A percentile compares a stretch with the other conserved stretches of the same genome.
phyloP scores from a whole-genome alignment of 805 yeast species.

The Wickerhamiella shivajii region DNA sequence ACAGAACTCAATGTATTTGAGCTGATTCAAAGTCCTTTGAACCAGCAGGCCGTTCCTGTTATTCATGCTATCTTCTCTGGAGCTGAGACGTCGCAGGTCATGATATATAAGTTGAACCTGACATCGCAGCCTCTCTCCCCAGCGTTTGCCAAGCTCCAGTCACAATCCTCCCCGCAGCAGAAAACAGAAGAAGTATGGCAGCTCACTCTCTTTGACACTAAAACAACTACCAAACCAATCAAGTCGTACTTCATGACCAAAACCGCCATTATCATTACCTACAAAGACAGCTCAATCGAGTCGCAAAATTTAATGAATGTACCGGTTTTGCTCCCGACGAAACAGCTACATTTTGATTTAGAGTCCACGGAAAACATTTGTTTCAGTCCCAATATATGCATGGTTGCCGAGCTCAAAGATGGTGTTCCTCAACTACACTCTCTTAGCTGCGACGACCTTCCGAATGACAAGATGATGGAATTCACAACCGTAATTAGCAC shows the following conservation, averaged over 20 bases:
- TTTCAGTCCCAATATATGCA: slow-evolving; percentile 24
- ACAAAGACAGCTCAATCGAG: slow-evolving; percentile 15
- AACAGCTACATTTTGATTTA: slow-evolving; percentile 1
- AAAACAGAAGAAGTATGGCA: slow-evolving; percentile 2
- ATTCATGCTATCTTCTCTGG: slow-evolving; percentile 6
- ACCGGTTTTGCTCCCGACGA: slow-evolving; percentile 8
- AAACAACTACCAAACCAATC: slow-evolving; percentile 12
- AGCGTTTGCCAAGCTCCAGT: slow-evolving; percentile 13
- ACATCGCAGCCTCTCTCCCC: slow-evolving; percentile 12
- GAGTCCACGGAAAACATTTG: slow-evolving; percentile 12
- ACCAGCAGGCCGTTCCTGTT: slow-evolving; percentile 4
- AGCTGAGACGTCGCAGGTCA: slow-evolving; percentile 6
- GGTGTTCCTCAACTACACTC: slow-evolving; percentile 13
- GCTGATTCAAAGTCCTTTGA: slow-evolving; percentile 8
- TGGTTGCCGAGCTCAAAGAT: slow-evolving; percentile 17
- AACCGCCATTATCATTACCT: slow-evolving; percentile 14
- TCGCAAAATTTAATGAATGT: slow-evolving; percentile 15
- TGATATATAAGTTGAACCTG: slow-evolving; percentile 6
- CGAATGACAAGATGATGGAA: slow-evolving; percentile 7
- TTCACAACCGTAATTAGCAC: slow-evolving; percentile 46
- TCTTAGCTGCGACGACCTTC: slow-evolving; percentile 9
- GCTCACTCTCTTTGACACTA: slow-evolving; percentile 1
- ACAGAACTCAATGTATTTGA: slow-evolving; percentile 6
- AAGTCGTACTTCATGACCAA: slow-evolving; percentile 13
- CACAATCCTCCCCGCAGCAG: background rate